Conservation (phyloP, 2,329 filamentous ascomycete species). For the Claviceps spartinae region DNA sequence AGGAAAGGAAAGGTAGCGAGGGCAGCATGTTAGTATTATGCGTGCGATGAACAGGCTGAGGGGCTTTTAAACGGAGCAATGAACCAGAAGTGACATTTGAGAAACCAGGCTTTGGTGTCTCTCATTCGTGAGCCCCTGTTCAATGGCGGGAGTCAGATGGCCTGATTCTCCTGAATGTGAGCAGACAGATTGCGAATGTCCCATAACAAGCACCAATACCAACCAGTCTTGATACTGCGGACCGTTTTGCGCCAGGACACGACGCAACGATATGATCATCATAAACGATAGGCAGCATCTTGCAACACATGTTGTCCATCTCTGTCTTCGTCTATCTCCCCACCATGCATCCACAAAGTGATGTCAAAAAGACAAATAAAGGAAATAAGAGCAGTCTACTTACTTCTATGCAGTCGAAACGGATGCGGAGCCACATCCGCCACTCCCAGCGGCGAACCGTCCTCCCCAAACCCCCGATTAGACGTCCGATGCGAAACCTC, state of each 20-base stretch:
- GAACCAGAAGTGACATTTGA: background rate
- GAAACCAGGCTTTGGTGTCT: background rate
- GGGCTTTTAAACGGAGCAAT: background rate
- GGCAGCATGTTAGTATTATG: background rate
- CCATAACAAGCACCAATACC: background rate
- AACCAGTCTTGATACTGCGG: background rate
- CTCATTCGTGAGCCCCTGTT: background rate
- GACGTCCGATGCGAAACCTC: constrained; percentile 10
- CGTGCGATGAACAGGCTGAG: background rate
- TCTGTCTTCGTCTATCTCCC: background rate
- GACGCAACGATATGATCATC: background rate
- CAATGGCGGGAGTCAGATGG: background rate
- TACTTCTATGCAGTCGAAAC: constrained; percentile 24
- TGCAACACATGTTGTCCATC: background rate
- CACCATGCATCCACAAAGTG: background rate
- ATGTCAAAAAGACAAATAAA: background rate
- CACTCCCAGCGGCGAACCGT: constrained; percentile 7
- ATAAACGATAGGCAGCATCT: background rate
- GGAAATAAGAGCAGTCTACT: constrained; percentile 10
- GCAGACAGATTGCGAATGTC: background rate
- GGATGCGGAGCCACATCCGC: constrained; percentile 21
- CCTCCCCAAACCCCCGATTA: constrained; percentile 3
- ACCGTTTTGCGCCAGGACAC: background rate
- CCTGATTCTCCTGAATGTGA: background rate
- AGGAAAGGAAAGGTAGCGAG: constrained; percentile 5